phyloP scores from a whole-genome alignment of 2,329 filamentous ascomycete genomes.

The Metarhizium anisopliae region DNA sequence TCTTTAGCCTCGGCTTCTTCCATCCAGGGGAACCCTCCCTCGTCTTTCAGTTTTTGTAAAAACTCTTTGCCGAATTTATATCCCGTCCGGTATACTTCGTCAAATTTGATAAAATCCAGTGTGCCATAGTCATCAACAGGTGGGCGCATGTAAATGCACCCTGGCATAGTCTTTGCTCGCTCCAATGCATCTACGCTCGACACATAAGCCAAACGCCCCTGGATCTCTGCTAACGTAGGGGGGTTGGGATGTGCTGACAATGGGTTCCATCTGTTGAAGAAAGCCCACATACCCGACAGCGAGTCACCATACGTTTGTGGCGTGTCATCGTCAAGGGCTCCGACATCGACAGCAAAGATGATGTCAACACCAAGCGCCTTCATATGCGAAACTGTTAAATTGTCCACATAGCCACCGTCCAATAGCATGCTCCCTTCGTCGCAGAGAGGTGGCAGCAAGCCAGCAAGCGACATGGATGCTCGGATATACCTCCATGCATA shows the following conservation, averaged over 20 bases:
- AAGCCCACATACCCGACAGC: slow-evolving; percentile 89
- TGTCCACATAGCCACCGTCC: slow-evolving; percentile 95
- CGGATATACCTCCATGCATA: slow-evolving; percentile 97
- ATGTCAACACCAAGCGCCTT: slow-evolving; percentile 85
- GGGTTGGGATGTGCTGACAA: slow-evolving; percentile 85
- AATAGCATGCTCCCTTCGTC: slow-evolving; percentile 96
- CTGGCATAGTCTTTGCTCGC: slow-evolving; percentile 80
- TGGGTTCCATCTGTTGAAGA: slow-evolving; percentile 94
- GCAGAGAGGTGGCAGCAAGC: slow-evolving; percentile 84
- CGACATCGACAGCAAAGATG: slow-evolving; percentile 94
- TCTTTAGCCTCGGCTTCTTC: slow-evolving; percentile 72
- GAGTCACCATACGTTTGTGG: slow-evolving; percentile 92
- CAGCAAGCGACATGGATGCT: slow-evolving; percentile 93
- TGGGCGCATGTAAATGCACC: slow-evolving; percentile 93
- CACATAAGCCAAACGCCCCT: slow-evolving; percentile 89
- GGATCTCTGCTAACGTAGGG: slow-evolving; percentile 90
- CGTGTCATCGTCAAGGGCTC: slow-evolving; percentile 81
- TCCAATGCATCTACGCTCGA: slow-evolving; percentile 91
- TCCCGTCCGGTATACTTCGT: slow-evolving; percentile 88
- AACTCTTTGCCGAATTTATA: slow-evolving; percentile 80
- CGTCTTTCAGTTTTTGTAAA: slow-evolving; percentile 63
- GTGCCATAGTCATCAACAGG: slow-evolving; percentile 92
- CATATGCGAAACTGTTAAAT: slow-evolving; percentile 95
- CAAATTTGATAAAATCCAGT: slow-evolving; percentile 93
- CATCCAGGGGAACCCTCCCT: slow-evolving; percentile 63